Conservation (phyloP, 495 filamentous ascomycete genomes). For the Talaromyces proteolyticus region DNA sequence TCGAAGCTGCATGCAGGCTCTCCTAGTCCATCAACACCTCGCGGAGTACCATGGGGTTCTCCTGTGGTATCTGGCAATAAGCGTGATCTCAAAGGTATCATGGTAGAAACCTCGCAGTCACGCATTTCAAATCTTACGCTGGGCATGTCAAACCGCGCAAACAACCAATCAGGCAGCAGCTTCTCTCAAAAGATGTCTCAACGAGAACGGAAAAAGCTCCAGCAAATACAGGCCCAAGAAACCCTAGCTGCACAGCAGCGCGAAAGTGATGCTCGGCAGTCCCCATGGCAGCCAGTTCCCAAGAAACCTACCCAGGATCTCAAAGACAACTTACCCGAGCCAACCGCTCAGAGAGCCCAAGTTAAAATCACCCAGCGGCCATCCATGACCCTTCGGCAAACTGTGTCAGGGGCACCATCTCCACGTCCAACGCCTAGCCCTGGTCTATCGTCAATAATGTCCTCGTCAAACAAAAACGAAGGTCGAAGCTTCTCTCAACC, state of each 20-base stretch:
- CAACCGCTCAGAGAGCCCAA: conserved; percentile 13
- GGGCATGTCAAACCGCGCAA: conserved; percentile 48
- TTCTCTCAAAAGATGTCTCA: conserved; percentile 65
- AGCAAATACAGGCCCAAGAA: conserved; percentile 62
- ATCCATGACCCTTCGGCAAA: conserved; percentile 58
- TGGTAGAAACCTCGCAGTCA: conserved; percentile 63
- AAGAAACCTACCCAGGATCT: conserved; percentile 10
- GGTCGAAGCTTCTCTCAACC: conserved; percentile 22
- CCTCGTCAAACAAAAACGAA: conserved; percentile 8
- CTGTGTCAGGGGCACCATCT: conserved; percentile 46
- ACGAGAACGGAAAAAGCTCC: conserved; percentile 81
- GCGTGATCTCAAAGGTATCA: conserved; percentile 75
- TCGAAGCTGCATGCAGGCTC: neutral
- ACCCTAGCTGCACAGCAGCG: conserved; percentile 39
- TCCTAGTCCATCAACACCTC: neutral
- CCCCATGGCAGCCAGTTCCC: conserved; percentile 67
- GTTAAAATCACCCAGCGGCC: conserved; percentile 32
- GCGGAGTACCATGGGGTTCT: conserved; percentile 53
- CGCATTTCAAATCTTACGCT: conserved; percentile 66
- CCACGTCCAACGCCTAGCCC: conserved; percentile 20
- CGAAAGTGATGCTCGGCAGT: conserved; percentile 38
- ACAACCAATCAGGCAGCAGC: conserved; percentile 23
- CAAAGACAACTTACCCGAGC: conserved; percentile 15
- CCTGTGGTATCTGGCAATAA: conserved; percentile 53
- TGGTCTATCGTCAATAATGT: too few relatives aligned